Conservation (phyloP, 306 rosid genomes). For the Cucurbita pepo region DNA sequence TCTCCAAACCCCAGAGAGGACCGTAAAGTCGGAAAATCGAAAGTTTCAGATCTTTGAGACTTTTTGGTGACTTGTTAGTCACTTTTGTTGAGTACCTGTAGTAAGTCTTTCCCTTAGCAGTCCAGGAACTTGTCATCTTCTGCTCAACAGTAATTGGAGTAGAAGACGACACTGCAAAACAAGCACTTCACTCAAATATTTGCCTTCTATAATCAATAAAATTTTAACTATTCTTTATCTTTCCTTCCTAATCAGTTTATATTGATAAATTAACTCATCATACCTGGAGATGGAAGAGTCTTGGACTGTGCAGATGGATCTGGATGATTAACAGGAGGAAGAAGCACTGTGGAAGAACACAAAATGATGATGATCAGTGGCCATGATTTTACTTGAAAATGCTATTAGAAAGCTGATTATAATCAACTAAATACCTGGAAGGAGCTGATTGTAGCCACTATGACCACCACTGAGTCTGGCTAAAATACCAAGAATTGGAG, state of each 20-base stretch:
- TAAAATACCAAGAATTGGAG: conserved; percentile 80
- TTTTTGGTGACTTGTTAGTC: conserved; percentile 68
- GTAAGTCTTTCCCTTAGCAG: conserved; percentile 47
- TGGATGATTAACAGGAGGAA: conserved; percentile 37
- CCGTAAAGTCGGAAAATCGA: conserved; percentile 69
- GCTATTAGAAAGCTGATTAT: neutral
- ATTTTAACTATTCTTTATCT: no score
- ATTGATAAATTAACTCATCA: neutral
- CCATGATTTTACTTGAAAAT: neutral
- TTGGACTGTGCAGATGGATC: conserved; percentile 28
- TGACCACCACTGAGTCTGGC: conserved; percentile 64
- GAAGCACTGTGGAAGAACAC: conserved; percentile 31
- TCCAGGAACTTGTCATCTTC: conserved; percentile 66
- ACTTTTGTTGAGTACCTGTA: conserved; percentile 70
- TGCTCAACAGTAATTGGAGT: conserved; percentile 47
- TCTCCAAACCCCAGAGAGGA: conserved; percentile 83
- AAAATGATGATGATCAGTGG: neutral
- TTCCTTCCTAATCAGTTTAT: no score
- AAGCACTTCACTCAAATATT: conserved; percentile 10
- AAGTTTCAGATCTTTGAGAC: conserved; percentile 39
- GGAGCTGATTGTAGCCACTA: conserved; percentile 64
- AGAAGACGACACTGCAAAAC: conserved; percentile 45
- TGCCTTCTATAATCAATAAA: neutral
- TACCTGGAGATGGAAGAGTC: conserved; percentile 66
- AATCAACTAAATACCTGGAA: conserved; percentile 46